These are phyloP conservation scores for Pichia sp. DNA, from an alignment of 1,139 yeast species.

Conservation along the genomic window DNA sequence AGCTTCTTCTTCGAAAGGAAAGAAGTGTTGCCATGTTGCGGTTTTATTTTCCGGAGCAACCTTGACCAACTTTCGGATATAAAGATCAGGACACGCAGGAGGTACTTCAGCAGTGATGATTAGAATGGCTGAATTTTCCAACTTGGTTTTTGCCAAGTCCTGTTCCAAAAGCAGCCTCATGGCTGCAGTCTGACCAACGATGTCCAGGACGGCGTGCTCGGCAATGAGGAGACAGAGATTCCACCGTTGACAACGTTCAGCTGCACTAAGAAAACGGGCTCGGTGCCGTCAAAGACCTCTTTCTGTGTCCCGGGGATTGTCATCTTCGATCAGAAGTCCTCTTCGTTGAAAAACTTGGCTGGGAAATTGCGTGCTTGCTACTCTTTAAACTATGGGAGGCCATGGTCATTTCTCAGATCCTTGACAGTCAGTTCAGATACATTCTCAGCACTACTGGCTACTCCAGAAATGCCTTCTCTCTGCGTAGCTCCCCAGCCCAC, in stretches of 20 bases:
- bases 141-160: neutral
- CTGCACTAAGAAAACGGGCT: neutral
- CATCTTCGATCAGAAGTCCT: neutral
- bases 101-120: neutral
- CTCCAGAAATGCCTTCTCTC: neutral
- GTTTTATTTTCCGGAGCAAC: neutral
- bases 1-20: neutral
- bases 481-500: neutral
- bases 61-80: neutral
- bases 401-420: neutral
- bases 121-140: neutral
- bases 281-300: neutral
- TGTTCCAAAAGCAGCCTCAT: neutral
- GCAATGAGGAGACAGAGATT: neutral
- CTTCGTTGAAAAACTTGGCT: neutral
- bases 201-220: conserved; percentile 1
- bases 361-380: neutral
- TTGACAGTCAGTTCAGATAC: neutral
- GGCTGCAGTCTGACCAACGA: neutral
- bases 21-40: neutral
- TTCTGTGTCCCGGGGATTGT: conserved; percentile 2
- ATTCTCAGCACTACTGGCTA: neutral
- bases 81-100: neutral
- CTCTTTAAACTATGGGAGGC: neutral
- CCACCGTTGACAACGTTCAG: conserved; percentile 1